phyloP scores from a whole-genome alignment of 352 stramenopile genomes.

The Phytophthora tubulina region DNA sequence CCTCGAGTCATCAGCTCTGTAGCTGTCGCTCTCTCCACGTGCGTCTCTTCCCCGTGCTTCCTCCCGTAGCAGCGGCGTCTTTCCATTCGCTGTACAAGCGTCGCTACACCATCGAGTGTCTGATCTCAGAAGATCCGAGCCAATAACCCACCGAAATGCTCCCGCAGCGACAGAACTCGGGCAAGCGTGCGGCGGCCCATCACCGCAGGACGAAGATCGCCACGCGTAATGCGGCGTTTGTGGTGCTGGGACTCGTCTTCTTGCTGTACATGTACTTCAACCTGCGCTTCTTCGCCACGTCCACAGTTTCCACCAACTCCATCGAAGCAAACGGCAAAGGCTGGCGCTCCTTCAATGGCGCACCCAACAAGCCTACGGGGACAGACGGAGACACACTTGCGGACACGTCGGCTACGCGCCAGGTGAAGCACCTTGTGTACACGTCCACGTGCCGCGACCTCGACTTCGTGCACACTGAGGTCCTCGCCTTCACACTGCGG shows the following conservation, averaged over 20 bases:
- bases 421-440: constrained; percentile 76
- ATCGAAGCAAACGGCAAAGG: constrained; percentile 32
- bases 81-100: background rate
- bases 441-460: constrained; percentile 73
- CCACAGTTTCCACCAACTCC: constrained; percentile 39
- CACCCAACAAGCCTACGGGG: constrained; percentile 15
- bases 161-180: constrained; percentile 58
- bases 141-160: constrained; percentile 49
- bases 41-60: constrained; percentile 5
- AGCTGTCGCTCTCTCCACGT: background rate
- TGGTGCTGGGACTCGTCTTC: constrained; percentile 54
- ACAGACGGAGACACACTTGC: constrained; percentile 35
- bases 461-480: constrained; percentile 75
- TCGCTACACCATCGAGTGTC: background rate
- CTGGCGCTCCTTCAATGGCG: constrained; percentile 31
- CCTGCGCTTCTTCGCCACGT: constrained; percentile 65
- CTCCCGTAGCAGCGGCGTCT: background rate
- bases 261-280: constrained; percentile 73
- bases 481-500: constrained; percentile 76
- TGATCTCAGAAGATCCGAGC: constrained; percentile 15
- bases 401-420: constrained; percentile 52
- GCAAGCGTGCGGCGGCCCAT: constrained; percentile 42
- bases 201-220: constrained; percentile 38
- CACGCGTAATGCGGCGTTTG: constrained; percentile 40
- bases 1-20: background rate